These are phyloP conservation scores for Diaporthe sp. DNA, from an alignment of 2,329 filamentous ascomycete genomes.

Conservation along the genomic window DNA sequence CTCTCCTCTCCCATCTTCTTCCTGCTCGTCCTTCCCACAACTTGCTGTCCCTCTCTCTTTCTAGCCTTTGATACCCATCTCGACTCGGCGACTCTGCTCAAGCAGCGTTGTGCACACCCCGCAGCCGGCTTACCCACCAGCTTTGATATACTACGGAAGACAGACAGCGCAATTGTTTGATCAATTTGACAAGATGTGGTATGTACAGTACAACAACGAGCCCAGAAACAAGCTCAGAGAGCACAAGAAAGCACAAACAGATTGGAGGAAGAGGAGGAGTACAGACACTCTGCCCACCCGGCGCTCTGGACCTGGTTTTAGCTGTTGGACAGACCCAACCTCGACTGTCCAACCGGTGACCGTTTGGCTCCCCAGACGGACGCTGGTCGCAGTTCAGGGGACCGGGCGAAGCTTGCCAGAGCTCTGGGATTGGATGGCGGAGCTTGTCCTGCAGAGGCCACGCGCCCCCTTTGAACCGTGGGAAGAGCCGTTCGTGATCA, in stretches of 20 bases:
- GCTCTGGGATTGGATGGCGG: conserved; percentile 34
- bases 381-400: neutral
- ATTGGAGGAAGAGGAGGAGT: neutral
- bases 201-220: conserved; percentile 41
- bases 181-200: conserved; percentile 53
- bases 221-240: neutral
- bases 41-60: conserved; percentile 37
- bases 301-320: neutral
- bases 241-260: neutral
- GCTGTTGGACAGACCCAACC: neutral
- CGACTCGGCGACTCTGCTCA: conserved; percentile 36
- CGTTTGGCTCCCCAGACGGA: neutral
- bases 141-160: conserved; percentile 30
- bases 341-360: neutral
- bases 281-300: neutral
- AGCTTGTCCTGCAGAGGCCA: conserved; percentile 25
- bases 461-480: neutral
- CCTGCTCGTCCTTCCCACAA: conserved; percentile 33
- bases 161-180: conserved; percentile 38
- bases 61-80: conserved; percentile 39
- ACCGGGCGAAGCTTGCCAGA: conserved; percentile 13
- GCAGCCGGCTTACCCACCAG: neutral
- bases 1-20: conserved; percentile 22
- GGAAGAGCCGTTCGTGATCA: neutral
- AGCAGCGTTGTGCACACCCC: conserved; percentile 23